Conservation (phyloP, 2,329 filamentous ascomycete species). For the Penicillium crustosum region DNA sequence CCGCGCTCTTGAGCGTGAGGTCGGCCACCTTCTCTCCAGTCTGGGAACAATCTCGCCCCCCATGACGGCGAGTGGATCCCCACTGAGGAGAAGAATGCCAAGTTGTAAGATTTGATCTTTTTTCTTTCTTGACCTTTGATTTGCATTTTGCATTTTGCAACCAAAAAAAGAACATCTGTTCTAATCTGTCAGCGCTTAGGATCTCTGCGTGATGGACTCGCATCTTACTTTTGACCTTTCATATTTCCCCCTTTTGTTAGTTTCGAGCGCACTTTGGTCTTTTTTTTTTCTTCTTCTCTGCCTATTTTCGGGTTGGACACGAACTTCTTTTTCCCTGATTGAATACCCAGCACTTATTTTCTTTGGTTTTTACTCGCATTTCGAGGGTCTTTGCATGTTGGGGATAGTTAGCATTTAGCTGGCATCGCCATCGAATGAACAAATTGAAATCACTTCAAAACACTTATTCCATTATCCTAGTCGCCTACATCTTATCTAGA, state of each 20-base stretch:
- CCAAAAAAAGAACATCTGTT: constrained; percentile 5
- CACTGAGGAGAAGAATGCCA: constrained; percentile 35
- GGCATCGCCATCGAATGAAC: constrained; percentile 8
- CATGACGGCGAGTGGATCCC: constrained; percentile 25
- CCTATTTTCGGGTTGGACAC: constrained; percentile 7
- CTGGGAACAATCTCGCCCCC: constrained; percentile 27
- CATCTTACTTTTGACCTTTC: constrained; percentile 1
- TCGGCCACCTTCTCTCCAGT: constrained; percentile 44
- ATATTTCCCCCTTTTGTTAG: constrained; percentile 6
- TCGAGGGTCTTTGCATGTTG: constrained; percentile 12
- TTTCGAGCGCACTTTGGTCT: constrained; percentile 19
- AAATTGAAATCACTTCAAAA: neutral
- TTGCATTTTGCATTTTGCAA: neutral
- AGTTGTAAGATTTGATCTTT: constrained; percentile 32
- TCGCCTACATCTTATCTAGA: neutral
- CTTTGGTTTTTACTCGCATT: neutral
- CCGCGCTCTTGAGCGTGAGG: constrained; percentile 48
- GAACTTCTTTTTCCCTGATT: constrained; percentile 7
- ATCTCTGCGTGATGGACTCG: constrained; percentile 18
- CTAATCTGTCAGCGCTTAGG: constrained; percentile 19
- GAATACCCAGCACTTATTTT: constrained; percentile 9
- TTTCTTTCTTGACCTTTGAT: constrained; percentile 3
- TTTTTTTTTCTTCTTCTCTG: neutral
- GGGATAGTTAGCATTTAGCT: constrained; percentile 3
- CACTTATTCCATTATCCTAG: neutral